phyloP scores from a whole-genome alignment of 495 filamentous ascomycete species.

The Neurospora pannonica region DNA sequence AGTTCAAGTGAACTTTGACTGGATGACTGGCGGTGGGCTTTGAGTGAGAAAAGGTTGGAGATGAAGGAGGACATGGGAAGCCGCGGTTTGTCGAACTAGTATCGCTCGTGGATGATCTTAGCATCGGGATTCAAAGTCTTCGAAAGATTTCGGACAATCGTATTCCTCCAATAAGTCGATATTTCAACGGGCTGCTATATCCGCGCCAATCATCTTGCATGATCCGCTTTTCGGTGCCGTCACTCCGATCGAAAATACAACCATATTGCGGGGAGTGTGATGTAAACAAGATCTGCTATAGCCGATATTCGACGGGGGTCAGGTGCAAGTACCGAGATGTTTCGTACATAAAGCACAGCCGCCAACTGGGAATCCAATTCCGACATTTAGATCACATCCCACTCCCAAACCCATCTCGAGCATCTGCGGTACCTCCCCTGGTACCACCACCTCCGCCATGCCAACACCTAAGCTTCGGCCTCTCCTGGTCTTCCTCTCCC shows the following conservation, averaged over 20 bases:
- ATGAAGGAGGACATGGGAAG: too few species aligned
- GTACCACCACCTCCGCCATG: background rate
- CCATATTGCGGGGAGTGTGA: background rate
- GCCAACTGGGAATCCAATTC: background rate
- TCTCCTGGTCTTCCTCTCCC: background rate
- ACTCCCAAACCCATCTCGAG: background rate
- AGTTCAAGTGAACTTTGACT: too few species aligned
- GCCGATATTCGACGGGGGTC: background rate
- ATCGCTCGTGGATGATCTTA: too few species aligned
- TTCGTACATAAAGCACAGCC: background rate
- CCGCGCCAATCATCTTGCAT: background rate
- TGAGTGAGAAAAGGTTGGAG: too few species aligned
- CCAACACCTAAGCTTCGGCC: background rate
- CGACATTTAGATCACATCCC: background rate
- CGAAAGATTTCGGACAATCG: too few species aligned
- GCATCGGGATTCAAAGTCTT: too few species aligned
- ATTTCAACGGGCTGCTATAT: background rate
- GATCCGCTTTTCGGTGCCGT: background rate
- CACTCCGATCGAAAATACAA: background rate
- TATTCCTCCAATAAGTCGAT: background rate
- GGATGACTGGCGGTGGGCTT: too few species aligned
- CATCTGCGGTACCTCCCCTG: fast-evolving
- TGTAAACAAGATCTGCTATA: background rate
- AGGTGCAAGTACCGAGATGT: background rate
- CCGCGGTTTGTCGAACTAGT: too few species aligned